These are phyloP conservation scores for Sphagnum tenellum DNA, from an alignment of 225 moss, liverwort and hornwort species.

Conservation along the genomic window DNA sequence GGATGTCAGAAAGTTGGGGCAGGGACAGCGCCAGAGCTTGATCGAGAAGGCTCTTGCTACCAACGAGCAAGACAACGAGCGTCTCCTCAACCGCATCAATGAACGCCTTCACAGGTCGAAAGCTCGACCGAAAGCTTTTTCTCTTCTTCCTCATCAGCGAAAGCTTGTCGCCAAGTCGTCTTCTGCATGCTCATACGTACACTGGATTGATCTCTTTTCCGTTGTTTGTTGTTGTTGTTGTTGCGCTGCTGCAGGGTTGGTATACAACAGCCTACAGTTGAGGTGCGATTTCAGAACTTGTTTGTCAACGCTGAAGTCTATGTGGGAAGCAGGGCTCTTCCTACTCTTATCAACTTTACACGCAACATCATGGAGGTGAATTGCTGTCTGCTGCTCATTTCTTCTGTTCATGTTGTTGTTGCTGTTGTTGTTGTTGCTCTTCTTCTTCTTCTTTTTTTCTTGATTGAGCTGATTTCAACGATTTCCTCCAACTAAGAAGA, in stretches of 20 bases:
- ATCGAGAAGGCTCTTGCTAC: conserved; percentile 57
- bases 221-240: no score
- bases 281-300: conserved; percentile 64
- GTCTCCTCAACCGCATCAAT: conserved; percentile 16
- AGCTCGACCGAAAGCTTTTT: no score
- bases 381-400: no score
- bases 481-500: no score
- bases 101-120: no score
- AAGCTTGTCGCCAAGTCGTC: no score
- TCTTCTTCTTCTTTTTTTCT: no score
- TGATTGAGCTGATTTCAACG: no score
- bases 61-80: conserved; percentile 57
- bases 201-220: no score
- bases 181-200: no score
- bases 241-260: conserved; percentile 32
- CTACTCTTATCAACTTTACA: conserved; percentile 59
- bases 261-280: conserved; percentile 48
- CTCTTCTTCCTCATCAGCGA: no score
- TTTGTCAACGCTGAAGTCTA: conserved; percentile 61
- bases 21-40: conserved; percentile 41
- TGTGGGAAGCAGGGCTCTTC: conserved; percentile 61
- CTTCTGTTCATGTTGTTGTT: background rate
- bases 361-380: conserved; percentile 60
- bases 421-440: background rate
- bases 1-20: conserved; percentile 31